These are phyloP conservation scores for Zymoseptoria ardabiliae DNA, from an alignment of 2,329 filamentous ascomycete genomes.

Conservation along the genomic window DNA sequence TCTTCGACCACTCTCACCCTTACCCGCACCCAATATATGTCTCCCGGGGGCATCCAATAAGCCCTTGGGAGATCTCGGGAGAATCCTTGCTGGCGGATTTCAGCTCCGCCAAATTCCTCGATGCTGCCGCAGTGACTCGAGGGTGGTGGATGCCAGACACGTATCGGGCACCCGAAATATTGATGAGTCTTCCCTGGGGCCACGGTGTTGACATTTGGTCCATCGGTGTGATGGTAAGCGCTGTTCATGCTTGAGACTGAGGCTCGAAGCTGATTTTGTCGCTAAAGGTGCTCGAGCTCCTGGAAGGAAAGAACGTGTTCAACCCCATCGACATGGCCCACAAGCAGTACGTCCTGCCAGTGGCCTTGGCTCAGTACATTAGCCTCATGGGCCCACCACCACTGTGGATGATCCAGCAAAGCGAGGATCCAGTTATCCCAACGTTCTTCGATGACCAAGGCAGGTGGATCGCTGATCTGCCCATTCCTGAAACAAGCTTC, in stretches of 20 bases:
- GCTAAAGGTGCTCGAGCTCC: constrained; percentile 22
- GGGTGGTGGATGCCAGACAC: constrained; percentile 2
- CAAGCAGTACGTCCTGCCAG: constrained; percentile 21
- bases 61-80: not conserved
- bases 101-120: constrained; percentile 7
- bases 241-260: too few relatives aligned
- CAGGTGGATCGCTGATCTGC: not conserved
- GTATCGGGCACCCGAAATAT: constrained; percentile 1
- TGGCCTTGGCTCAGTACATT: constrained; percentile 27
- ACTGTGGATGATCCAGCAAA: constrained; percentile 4
- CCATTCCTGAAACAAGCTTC: not conserved
- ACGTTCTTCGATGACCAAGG: constrained; percentile 1
- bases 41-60: not conserved
- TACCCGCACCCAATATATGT: not conserved
- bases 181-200: not conserved
- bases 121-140: not conserved
- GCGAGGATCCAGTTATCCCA: not conserved
- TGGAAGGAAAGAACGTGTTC: constrained; percentile 24
- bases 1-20: not conserved
- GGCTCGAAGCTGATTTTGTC: not conserved
- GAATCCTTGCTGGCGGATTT: constrained; percentile 21
- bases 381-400: not conserved
- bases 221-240: not conserved
- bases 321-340: constrained; percentile 21
- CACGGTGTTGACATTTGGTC: constrained; percentile 1